Conservation (phyloP, 805 yeast genomes). For the Metschnikowia lunata region DNA sequence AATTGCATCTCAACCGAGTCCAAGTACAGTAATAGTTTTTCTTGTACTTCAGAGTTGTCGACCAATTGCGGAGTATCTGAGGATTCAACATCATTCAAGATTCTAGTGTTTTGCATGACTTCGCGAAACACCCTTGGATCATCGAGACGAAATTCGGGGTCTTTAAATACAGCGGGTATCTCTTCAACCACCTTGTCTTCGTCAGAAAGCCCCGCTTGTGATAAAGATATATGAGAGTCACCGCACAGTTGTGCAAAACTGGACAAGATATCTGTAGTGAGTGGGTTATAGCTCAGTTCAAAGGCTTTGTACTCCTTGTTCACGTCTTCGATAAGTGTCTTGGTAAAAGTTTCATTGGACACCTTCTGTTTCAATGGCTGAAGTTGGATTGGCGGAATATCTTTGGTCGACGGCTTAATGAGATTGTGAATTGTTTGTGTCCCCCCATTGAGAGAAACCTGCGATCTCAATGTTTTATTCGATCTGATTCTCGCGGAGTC, state of each 20-base stretch:
- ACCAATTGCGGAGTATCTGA: constrained; percentile 30
- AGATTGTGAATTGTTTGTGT: constrained; percentile 42
- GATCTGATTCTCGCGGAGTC: constrained; percentile 41
- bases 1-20: constrained; percentile 81
- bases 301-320: constrained; percentile 30
- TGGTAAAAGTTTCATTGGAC: constrained; percentile 18
- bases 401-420: constrained; percentile 68
- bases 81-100: constrained; percentile 26
- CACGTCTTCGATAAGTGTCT: constrained; percentile 17
- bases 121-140: constrained; percentile 79
- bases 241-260: constrained; percentile 24
- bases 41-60: constrained; percentile 60
- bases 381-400: constrained; percentile 78
- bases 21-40: constrained; percentile 72
- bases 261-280: constrained; percentile 36
- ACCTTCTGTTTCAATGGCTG: constrained; percentile 27
- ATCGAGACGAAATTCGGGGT: constrained; percentile 70
- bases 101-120: constrained; percentile 60
- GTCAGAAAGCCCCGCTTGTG: constrained; percentile 3
- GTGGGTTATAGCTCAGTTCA: constrained; percentile 33
- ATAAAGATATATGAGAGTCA: constrained; percentile 7
- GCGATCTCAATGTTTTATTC: constrained; percentile 28
- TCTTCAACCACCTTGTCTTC: constrained; percentile 1
- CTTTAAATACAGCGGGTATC: constrained; percentile 70
- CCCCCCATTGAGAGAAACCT: constrained; percentile 41